Conservation (phyloP, 441 rosid genomes). For the Pelargonium myrrhifolium region DNA sequence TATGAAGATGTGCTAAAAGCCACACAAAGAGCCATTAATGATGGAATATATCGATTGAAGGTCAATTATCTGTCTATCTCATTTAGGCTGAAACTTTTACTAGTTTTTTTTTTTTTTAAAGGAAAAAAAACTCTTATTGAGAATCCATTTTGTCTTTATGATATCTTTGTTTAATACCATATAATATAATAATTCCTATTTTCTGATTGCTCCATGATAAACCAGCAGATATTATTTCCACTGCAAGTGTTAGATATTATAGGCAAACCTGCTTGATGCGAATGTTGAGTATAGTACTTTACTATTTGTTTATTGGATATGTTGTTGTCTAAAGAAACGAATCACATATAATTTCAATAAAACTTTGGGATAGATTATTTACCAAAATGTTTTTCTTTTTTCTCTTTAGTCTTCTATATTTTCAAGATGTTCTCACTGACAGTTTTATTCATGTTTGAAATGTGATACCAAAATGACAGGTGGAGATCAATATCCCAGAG, state of each 20-base stretch:
- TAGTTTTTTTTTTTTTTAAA: not conserved
- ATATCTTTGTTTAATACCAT: no score
- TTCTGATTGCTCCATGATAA: not conserved
- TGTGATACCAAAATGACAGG: conserved; percentile 39
- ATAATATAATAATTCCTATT: no score
- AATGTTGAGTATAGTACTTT: no score
- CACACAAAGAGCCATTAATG: conserved; percentile 58
- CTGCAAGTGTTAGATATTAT: not conserved
- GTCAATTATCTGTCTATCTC: conserved; percentile 27
- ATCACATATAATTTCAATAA: no score
- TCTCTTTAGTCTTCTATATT: no score
- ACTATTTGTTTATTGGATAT: no score
- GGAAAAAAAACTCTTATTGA: no score
- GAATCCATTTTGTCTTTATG: no score
- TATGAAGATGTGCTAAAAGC: conserved; percentile 81
- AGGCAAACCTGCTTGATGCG: no score
- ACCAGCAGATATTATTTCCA: not conserved
- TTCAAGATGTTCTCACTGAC: not conserved
- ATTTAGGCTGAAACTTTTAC: conserved; percentile 1
- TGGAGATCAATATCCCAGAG: conserved; percentile 89
- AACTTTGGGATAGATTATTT: no score
- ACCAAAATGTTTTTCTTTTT: no score
- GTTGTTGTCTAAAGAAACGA: no score
- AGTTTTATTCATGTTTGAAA: conserved; percentile 3
- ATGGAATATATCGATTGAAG: conserved; percentile 70